A percentile compares a stretch with the other conserved stretches of the same genome.
phyloP scores from a whole-genome alignment of 768 basidiomycete genomes.

The Pulveroboletus sp. region DNA sequence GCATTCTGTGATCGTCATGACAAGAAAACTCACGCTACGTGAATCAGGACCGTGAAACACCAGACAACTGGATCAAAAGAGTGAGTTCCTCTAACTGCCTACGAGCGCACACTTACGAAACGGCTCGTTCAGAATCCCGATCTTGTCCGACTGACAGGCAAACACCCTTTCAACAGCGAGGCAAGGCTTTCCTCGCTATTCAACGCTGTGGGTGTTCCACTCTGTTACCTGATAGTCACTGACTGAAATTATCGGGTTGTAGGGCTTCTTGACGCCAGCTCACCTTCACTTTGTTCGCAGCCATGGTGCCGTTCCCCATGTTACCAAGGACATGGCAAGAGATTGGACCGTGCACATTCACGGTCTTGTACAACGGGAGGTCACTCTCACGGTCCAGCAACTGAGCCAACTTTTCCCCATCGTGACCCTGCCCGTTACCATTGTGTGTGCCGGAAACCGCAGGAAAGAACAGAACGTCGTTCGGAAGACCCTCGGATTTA shows the following conservation, averaged over 20 bases:
- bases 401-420: conserved; percentile 44
- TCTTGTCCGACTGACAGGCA: conserved; percentile 51
- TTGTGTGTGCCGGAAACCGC: conserved; percentile 63
- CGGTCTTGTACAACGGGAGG: conserved; percentile 35
- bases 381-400: conserved; percentile 42
- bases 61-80: conserved; percentile 41
- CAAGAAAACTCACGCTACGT: too few relatives aligned
- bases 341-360: conserved; percentile 45
- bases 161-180: conserved; percentile 62
- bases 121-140: conserved; percentile 25
- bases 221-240: not conserved
- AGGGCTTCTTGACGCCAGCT: conserved; percentile 54
- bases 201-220: conserved; percentile 25
- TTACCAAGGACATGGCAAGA: conserved; percentile 34
- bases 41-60: conserved; percentile 36
- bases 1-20: too few relatives aligned
- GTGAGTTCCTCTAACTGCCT: conserved; percentile 8
- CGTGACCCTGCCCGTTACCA: conserved; percentile 56
- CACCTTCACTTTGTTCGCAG: conserved; percentile 58
- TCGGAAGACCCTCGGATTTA: conserved; percentile 51
- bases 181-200: conserved; percentile 44
- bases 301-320: conserved; percentile 54
- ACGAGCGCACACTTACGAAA: not conserved
- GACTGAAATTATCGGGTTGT: not conserved
- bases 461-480: conserved; percentile 65